These are phyloP conservation scores for Jatropha curcas DNA, from an alignment of 345 rosid species.

Conservation along the genomic window DNA sequence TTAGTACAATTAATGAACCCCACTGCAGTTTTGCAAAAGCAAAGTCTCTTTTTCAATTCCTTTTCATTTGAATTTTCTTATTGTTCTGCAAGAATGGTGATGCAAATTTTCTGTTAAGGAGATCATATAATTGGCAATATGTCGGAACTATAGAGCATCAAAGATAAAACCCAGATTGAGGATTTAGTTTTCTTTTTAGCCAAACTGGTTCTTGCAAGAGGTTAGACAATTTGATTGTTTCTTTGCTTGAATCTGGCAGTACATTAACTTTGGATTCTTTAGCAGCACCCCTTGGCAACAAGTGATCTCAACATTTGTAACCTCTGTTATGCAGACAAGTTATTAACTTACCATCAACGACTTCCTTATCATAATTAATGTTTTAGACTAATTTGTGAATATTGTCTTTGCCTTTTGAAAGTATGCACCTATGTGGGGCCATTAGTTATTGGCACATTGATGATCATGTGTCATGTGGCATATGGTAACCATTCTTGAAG, in stretches of 20 bases:
- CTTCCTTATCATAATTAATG: conserved; percentile 11
- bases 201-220: background rate
- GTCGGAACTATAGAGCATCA: background rate
- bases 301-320: background rate
- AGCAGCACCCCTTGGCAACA: background rate
- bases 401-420: conserved; percentile 14
- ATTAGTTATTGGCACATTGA: conserved; percentile 7
- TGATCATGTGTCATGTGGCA: conserved; percentile 6
- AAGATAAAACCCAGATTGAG: background rate
- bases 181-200: background rate
- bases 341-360: background rate
- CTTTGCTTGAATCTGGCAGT: background rate
- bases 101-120: background rate
- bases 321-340: background rate
- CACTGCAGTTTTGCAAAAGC: background rate
- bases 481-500: conserved; percentile 9
- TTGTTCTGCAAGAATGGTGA: background rate
- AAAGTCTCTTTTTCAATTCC: no score
- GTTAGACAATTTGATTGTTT: background rate
- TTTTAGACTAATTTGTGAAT: background rate
- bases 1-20: background rate
- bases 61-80: background rate
- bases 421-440: conserved; percentile 5
- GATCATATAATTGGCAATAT: background rate
- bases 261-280: conserved; percentile 9